A percentile compares a stretch with the other conserved stretches of the same genome.
These are phyloP conservation scores for Gnomoniopsis smithogilvyi DNA, from an alignment of 2,329 filamentous ascomycete species.

Conservation along the genomic window DNA sequence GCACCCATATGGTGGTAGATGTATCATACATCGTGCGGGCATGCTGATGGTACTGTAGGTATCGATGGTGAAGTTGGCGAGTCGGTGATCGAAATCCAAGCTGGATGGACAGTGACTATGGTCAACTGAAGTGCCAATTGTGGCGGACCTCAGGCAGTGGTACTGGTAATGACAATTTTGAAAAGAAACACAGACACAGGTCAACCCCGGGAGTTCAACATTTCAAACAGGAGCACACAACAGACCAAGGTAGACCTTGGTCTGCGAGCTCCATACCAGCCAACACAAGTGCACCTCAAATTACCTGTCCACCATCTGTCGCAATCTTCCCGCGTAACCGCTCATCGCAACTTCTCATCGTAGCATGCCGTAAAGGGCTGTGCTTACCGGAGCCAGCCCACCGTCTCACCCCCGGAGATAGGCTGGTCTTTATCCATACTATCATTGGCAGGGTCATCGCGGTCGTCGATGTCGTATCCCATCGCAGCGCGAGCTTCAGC, in stretches of 20 bases:
- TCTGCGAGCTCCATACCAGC: not conserved
- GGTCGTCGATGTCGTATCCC: slow-evolving; percentile 29
- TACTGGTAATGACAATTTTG: not conserved
- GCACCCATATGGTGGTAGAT: no score
- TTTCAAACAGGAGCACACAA: not conserved
- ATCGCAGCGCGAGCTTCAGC: slow-evolving; percentile 36
- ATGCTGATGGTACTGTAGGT: not conserved
- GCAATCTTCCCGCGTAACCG: not conserved
- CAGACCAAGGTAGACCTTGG: not conserved
- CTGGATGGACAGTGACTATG: not conserved
- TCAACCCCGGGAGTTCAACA: not conserved
- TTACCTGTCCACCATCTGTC: not conserved
- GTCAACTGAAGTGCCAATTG: not conserved
- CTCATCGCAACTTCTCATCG: not conserved
- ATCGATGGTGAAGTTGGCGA: not conserved
- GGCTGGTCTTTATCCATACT: slow-evolving; percentile 21
- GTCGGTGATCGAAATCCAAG: not conserved
- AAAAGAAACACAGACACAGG: not conserved
- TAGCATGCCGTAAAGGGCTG: not conserved
- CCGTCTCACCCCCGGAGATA: slow-evolving; percentile 20
- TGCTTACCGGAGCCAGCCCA: slow-evolving; percentile 8
- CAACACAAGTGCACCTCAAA: not conserved
- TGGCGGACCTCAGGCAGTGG: not conserved
- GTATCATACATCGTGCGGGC: not conserved
- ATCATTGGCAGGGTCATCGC: slow-evolving; percentile 33